Evolutionary conservation across 2,329 filamentous ascomycete genomes (phyloP), one percentile per base, ranked within the genome.

Genomic region (Capronia epimyces): DNA sequence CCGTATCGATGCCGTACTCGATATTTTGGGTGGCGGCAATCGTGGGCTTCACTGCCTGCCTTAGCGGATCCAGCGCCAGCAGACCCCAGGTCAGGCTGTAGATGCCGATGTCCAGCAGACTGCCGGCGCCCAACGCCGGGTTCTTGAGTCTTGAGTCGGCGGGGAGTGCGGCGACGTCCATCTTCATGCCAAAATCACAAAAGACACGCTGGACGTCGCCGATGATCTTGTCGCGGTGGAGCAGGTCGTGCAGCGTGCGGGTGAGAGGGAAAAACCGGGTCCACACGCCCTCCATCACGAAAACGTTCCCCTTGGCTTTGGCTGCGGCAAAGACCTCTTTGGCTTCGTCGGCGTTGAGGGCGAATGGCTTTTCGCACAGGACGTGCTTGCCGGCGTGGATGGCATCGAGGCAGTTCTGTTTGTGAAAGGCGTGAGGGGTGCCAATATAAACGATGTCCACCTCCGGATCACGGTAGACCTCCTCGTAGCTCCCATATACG

Each of bases 41-140:
- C 34, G 73, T 76, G 3, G 89, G 89, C 1, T 77, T 65, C 67
- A 87, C 79, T 59, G 89, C 86, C 49, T 79, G 67, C 5, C 71
- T 66, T 18, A 66, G 76, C 2, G 53, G 85, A 70, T 95, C 95
- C 24, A 95, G 78, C 21, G 84, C 85, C 70, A 95, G 88, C 77
- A 94, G 94, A 43, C 93, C 79, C 89, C 89, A 95, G 24, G 88
- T 94, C 55, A 95, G 71, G 36, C 87, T 81, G 73, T 95, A 95
- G 68, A 95, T 86, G 56, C 89, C 89, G 49, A 95, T 70, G 68
- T 95, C 89, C 43, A 95, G 77, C 49, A 94, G 73, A 1, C 84
- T 85, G 45, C 89, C 89, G 24, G 89, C 89, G 0, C 89, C 89
- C 32, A 95, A 76, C 62, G 89, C 83, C 16, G 77, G 76, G 68